Conservation (phyloP, 73 alveolate genomes). For the Blepharisma japonicum region DNA sequence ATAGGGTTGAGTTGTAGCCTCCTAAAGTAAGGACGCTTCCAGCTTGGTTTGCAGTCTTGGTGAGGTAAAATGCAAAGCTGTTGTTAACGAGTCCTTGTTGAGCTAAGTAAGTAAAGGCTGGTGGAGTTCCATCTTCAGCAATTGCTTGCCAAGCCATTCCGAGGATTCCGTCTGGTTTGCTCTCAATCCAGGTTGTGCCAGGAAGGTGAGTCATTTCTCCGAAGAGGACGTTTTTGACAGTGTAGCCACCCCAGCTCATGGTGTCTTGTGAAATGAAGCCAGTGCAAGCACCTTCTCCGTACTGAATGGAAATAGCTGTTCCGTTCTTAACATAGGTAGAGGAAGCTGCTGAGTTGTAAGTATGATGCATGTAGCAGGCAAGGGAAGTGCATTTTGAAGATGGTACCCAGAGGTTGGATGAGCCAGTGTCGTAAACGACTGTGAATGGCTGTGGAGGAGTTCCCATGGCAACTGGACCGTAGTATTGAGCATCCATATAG, state of each 20-base stretch:
- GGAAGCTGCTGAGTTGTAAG: slow-evolving; percentile 34
- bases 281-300: slow-evolving; percentile 32
- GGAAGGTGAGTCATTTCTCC: slow-evolving; percentile 62
- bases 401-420: slow-evolving; percentile 74
- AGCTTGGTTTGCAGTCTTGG: slow-evolving; percentile 36
- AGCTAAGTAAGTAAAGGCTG: slow-evolving; percentile 52
- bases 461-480: slow-evolving; percentile 64
- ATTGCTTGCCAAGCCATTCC: slow-evolving; percentile 79
- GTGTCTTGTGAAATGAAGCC: slow-evolving; percentile 54
- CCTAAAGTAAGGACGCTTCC: slow-evolving; percentile 49
- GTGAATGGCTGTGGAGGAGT: slow-evolving; percentile 69
- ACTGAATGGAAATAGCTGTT: slow-evolving; percentile 38
- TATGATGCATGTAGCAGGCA: slow-evolving; percentile 27
- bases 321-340: slow-evolving; percentile 40
- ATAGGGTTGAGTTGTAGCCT: slow-evolving; percentile 32
- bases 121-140: slow-evolving; percentile 56
- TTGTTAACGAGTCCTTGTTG: slow-evolving; percentile 33
- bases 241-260: slow-evolving; percentile 48
- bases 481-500: slow-evolving; percentile 49
- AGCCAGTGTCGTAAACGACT: slow-evolving; percentile 83
- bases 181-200: slow-evolving; percentile 57
- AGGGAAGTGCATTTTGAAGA: slow-evolving; percentile 19
- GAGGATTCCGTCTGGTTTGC: slow-evolving; percentile 79
- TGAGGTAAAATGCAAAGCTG: slow-evolving; percentile 53
- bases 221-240: slow-evolving; percentile 42